Base-by-base conservation (phyloP, 768 basidiomycete genomes). In the Wakefieldia striispora region DNA sequence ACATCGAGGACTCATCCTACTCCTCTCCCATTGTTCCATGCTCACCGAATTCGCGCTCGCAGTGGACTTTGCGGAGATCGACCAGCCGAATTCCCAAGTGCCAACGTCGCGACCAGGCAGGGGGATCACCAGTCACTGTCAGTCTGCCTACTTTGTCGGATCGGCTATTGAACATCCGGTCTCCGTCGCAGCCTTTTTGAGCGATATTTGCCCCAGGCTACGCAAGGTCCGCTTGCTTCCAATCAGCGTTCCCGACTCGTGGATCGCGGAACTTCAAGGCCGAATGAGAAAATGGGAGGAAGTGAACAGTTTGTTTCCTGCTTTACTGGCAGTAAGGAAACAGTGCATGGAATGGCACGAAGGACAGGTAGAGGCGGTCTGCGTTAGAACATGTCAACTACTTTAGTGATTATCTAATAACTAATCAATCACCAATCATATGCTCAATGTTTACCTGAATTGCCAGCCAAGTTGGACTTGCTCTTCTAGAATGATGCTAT, bases 141-240 rank as follows among this genome's bases (percentile, higher is more conserved):
- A 17, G 1, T 6, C 13, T 4, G 58, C 52, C 6, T 50, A 60
- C 12, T 65, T 64, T 17, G 51, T 57, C 33, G 56, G 55, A 20
- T 66, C 66, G 13, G 6, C 17, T 9, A 64, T 68, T 47, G 3
- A 23, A 17, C 34, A 17, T 38, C 64, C 64, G 11, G 11, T 47
- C 39, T 26, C 50, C 24, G 33, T 68, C 0, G 61, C 64, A 7
- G 59, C 59, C 45, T 68, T 68, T 29, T 35, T 66, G 48, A 61
- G 61, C 17, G 59, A 61, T 6, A 40, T 66, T n/a, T 57, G 56
- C 45, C 66, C 64, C 2, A 40, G 50, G 23, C 9, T 63, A 31
- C 27, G 27, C 27, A 11, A 9, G 27, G 27, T 11, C 27, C 27
- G 8, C 24, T 26, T 29, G 10, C 27, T 29, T 29, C 27, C 10